Conservation (phyloP, 179 eudicot genomes). For the Silene coronaria region DNA sequence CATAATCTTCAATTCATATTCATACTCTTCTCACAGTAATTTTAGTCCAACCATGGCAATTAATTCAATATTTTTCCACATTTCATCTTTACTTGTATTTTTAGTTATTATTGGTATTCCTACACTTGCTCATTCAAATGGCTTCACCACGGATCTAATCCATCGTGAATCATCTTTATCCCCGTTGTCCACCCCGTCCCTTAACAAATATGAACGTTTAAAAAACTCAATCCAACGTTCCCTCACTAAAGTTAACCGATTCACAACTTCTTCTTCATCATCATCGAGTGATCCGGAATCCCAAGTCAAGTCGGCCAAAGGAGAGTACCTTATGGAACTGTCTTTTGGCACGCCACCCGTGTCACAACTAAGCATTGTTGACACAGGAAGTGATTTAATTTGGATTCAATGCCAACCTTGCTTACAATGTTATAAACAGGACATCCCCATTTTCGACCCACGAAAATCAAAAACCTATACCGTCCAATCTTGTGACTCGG, state of each 20-base stretch:
- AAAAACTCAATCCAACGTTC: slow-evolving; percentile 32
- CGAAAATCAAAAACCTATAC: slow-evolving; percentile 30
- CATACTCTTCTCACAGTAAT: too few relatives aligned
- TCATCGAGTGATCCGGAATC: neutral
- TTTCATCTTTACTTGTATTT: too few relatives aligned
- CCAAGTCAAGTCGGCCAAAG: neutral
- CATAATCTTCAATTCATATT: too few relatives aligned
- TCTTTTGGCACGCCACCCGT: slow-evolving; percentile 51
- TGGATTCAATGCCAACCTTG: slow-evolving; percentile 65
- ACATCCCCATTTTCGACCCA: slow-evolving; percentile 37
- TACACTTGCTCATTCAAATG: slow-evolving; percentile 14
- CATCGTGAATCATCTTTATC: slow-evolving; percentile 53
- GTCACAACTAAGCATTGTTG: slow-evolving; percentile 32
- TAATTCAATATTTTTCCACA: too few relatives aligned
- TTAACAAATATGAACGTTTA: slow-evolving; percentile 28
- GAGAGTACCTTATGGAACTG: slow-evolving; percentile 52
- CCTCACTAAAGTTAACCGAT: slow-evolving; percentile 15
- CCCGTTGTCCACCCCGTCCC: slow-evolving; percentile 32
- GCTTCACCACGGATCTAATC: slow-evolving; percentile 42
- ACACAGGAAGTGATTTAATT: slow-evolving; percentile 51
- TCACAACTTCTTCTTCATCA: neutral
- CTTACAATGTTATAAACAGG: slow-evolving; percentile 29
- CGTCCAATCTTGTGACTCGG: slow-evolving; percentile 28
- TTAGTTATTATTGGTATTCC: neutral
- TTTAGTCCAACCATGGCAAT: too few relatives aligned